A percentile compares a stretch with the other conserved stretches of the same genome.
Conservation (phyloP, 2,329 filamentous ascomycete species). For the Fusarium sambucinum region DNA sequence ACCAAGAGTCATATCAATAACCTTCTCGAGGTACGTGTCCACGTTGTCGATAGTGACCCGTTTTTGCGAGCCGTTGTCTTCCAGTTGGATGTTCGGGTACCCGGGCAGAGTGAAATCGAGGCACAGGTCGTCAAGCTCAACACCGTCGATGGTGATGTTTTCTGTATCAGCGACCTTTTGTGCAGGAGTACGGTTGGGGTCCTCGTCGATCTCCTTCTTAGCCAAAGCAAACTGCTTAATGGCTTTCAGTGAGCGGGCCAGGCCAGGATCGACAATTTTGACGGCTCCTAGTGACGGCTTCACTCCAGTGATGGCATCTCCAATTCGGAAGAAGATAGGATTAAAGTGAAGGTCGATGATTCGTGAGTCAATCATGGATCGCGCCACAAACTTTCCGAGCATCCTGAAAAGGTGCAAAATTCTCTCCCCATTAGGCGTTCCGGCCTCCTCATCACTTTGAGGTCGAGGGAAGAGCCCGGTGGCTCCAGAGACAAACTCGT, state of each 20-base stretch:
- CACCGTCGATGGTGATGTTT: constrained; percentile 79
- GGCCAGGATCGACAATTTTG: constrained; percentile 85
- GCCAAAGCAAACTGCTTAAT: constrained; percentile 87
- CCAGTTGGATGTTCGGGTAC: constrained; percentile 86
- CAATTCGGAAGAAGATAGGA: constrained; percentile 96
- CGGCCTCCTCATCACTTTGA: constrained; percentile 81
- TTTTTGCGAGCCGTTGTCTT: constrained; percentile 78
- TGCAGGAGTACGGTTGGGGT: constrained; percentile 71
- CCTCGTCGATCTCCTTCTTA: constrained; percentile 85
- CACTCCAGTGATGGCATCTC: constrained; percentile 74
- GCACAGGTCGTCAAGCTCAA: constrained; percentile 85
- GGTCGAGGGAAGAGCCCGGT: constrained; percentile 92
- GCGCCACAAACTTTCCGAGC: constrained; percentile 95
- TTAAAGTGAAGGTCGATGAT: constrained; percentile 99
- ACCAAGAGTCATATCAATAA: constrained; percentile 93
- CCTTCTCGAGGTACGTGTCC: constrained; percentile 86
- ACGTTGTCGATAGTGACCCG: constrained; percentile 91
- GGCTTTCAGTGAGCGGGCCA: constrained; percentile 86
- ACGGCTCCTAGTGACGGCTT: constrained; percentile 89
- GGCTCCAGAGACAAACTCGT: constrained; percentile 87
- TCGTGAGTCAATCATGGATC: constrained; percentile 97
- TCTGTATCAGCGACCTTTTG: constrained; percentile 79
- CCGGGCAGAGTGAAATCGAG: constrained; percentile 96
- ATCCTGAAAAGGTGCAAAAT: constrained; percentile 91
- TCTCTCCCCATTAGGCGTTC: constrained; percentile 83